Base-by-base conservation (phyloP, 2,329 filamentous ascomycete species). In the Epichloe uncinata region DNA sequence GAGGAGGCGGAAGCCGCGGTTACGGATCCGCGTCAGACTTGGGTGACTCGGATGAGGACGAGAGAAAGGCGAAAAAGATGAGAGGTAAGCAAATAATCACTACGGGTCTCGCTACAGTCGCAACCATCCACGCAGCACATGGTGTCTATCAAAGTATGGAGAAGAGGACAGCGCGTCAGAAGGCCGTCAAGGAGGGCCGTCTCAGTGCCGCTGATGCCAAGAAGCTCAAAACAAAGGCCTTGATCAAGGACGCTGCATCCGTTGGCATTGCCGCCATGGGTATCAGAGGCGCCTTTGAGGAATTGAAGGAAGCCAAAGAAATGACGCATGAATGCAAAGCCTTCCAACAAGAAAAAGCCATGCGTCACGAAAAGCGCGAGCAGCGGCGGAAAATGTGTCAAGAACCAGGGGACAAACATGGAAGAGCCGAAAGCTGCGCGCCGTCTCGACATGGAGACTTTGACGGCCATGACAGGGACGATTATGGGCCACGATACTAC, bases 41-140 rank as follows among this genome's bases (percentile, higher is more conserved):
- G 45, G 77, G 76, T 46, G 75, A 79, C 63, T 79, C 77, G 54
- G 73, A 75, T 16, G 74, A 76, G 20, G 77, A 81, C 55, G 70
- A 73, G 61, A 77, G 70, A 62, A 68, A 67, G 53, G 69, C 69
- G 37, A 73, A 69, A 62, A 79, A 76, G 62, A 76, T 79, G 70
- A 75, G 69, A 77, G 75, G 76, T 77, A 79, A 80, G 73, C 76
- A 79, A 69, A 57, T 78, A 53, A 55, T 81, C 51, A 79, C 73
- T 49, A 73, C 75, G 7, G 76, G 75, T 44, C 65, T 80, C 50
- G 77, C 77, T 49, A 70, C 74, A 48, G 73, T 79, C 54, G 77
- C 77, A 60, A 79, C 75, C 56, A 78, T 81, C 57, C 76, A 80
- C 62, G 77, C 77, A 56, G 75, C 73, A 56, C 72, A 80, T 59